These are phyloP conservation scores for Dothistroma pini DNA, from an alignment of 2,329 filamentous ascomycete species.

Conservation along the genomic window DNA sequence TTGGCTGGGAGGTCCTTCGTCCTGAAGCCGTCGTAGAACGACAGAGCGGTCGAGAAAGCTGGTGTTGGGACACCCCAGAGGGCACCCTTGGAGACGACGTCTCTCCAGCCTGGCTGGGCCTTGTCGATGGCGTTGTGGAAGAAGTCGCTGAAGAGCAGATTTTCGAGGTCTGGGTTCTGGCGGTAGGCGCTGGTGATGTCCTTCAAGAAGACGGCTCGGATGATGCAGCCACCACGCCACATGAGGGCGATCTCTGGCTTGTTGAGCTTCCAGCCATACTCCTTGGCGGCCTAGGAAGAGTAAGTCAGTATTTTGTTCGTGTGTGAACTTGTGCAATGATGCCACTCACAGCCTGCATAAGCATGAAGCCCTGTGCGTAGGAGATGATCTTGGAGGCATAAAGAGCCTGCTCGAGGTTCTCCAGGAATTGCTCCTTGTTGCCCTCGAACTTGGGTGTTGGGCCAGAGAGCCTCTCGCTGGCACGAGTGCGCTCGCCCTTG, in stretches of 20 bases:
- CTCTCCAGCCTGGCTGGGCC: constrained; percentile 85
- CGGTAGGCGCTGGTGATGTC: constrained; percentile 98
- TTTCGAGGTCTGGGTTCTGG: constrained; percentile 89
- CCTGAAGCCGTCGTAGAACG: constrained; percentile 98
- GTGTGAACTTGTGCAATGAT: neutral
- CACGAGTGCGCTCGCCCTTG: constrained; percentile 87
- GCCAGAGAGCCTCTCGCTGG: constrained; percentile 73
- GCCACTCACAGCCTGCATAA: constrained; percentile 85
- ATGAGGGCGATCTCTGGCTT: constrained; percentile 99
- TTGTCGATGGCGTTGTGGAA: constrained; percentile 99
- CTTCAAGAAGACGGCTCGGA: constrained; percentile 99
- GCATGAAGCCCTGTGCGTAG: constrained; percentile 99
- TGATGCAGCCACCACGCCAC: constrained; percentile 99
- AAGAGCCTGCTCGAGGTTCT: constrained; percentile 96
- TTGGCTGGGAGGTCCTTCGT: constrained; percentile 97
- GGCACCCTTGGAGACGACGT: constrained; percentile 85
- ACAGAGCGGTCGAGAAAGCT: constrained; percentile 92
- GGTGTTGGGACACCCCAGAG: constrained; percentile 94
- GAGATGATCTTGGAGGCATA: constrained; percentile 99
- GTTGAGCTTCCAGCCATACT: constrained; percentile 99
- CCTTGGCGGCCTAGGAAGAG: constrained; percentile 74
- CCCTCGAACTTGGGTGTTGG: constrained; percentile 79
- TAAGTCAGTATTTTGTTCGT: constrained; percentile 8
- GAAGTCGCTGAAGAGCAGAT: constrained; percentile 98
- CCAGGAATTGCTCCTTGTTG: constrained; percentile 88